A percentile compares a stretch with the other conserved stretches of the same genome.
phyloP scores from a whole-genome alignment of 768 basidiomycete genomes.

The Lactarius hengduanensis region DNA sequence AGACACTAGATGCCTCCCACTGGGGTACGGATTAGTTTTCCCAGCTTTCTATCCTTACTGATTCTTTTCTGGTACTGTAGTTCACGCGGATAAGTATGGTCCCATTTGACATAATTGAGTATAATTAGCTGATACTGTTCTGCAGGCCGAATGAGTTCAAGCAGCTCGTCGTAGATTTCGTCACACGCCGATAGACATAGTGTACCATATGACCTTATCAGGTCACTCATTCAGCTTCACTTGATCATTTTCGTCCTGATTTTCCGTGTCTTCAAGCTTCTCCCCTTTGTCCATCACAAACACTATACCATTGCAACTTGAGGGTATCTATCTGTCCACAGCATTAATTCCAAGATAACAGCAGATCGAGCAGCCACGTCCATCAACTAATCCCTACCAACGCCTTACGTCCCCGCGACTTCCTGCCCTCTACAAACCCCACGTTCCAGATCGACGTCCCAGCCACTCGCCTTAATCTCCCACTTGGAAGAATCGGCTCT shows the following conservation, averaged over 20 bases:
- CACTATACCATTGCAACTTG: conserved; percentile 18
- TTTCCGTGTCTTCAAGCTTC: too few relatives aligned
- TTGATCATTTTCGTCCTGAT: conserved; percentile 6
- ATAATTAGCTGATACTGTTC: conserved; percentile 2
- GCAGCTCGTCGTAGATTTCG: conserved; percentile 36
- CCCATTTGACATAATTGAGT: neutral
- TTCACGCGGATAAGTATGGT: conserved; percentile 74
- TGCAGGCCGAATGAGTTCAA: conserved; percentile 57
- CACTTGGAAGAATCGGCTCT: conserved; percentile 23
- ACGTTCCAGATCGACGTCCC: conserved; percentile 18
- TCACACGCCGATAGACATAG: conserved; percentile 31
- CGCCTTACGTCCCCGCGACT: neutral
- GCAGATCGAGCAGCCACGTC: conserved; percentile 5
- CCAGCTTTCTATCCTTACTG: neutral
- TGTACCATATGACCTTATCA: neutral
- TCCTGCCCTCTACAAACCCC: conserved; percentile 7
- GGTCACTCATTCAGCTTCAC: neutral
- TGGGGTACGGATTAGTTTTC: conserved; percentile 60
- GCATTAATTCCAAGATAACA: conserved; percentile 2
- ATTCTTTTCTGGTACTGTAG: conserved; percentile 38
- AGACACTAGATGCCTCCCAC: conserved; percentile 72
- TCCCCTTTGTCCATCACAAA: neutral
- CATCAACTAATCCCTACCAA: neutral
- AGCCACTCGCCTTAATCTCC: conserved; percentile 5
- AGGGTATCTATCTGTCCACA: conserved; percentile 18